A percentile compares a stretch with the other conserved stretches of the same genome.
These are phyloP conservation scores for Salix caprea DNA, from an alignment of 345 rosid species.

Conservation along the genomic window DNA sequence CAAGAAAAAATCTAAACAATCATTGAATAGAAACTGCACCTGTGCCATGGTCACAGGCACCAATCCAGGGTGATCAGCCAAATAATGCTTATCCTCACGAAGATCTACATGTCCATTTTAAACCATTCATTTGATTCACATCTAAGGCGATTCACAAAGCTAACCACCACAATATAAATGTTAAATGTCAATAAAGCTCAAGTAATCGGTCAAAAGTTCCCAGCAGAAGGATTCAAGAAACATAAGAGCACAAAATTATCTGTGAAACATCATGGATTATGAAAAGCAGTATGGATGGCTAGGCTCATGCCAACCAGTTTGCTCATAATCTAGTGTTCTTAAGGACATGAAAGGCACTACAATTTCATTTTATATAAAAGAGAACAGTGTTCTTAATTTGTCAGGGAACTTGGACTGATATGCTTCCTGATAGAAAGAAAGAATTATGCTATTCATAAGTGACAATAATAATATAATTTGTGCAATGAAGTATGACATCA, in stretches of 20 bases:
- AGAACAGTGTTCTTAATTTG: neutral
- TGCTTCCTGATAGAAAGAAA: neutral
- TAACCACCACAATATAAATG: neutral
- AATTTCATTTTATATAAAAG: neutral
- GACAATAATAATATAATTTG: neutral
- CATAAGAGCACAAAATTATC: neutral
- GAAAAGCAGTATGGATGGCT: neutral
- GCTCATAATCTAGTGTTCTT: neutral
- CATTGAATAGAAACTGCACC: conserved; percentile 36
- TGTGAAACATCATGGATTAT: neutral
- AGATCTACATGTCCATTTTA: conserved; percentile 58
- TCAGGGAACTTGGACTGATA: neutral
- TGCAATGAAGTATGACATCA: neutral
- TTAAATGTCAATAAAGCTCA: neutral
- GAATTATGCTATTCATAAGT: neutral
- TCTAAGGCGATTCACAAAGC: conserved; percentile 9
- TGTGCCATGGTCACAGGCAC: conserved; percentile 88
- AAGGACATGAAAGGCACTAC: conserved; percentile 2
- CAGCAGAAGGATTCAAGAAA: neutral
- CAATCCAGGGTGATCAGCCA: conserved; percentile 93
- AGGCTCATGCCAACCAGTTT: neutral
- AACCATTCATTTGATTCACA: conserved; percentile 16
- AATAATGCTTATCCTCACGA: conserved; percentile 88
- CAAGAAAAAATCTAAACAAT: neutral
- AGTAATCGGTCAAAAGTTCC: neutral